These are phyloP conservation scores for Yamadazyma buinensis DNA, from an alignment of 1,139 yeast genomes.

Conservation along the genomic window DNA sequence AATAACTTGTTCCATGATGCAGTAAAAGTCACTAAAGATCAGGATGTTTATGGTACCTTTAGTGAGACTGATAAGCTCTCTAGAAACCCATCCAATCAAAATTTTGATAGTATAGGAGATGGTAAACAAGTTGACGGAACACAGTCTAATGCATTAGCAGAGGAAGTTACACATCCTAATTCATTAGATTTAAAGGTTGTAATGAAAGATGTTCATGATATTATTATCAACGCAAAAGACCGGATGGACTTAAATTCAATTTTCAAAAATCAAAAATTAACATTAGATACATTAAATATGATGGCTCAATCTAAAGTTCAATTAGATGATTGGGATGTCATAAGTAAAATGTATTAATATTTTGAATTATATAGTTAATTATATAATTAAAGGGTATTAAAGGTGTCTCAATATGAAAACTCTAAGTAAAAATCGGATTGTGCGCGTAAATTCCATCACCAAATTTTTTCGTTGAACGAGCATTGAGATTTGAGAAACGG, in stretches of 20 bases:
- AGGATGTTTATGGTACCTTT: slow-evolving; percentile 21
- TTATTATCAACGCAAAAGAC: slow-evolving; percentile 17
- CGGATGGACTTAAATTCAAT: slow-evolving; percentile 7
- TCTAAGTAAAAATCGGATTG: neutral
- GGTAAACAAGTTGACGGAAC: neutral
- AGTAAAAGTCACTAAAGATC: slow-evolving; percentile 5
- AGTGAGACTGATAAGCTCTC: slow-evolving; percentile 15
- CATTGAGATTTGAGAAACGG: slow-evolving; percentile 1
- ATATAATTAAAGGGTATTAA: no score
- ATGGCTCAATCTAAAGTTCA: slow-evolving; percentile 27
- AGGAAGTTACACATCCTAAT: no score
- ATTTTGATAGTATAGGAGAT: neutral
- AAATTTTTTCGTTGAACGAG: slow-evolving; percentile 3
- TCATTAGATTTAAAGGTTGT: slow-evolving; percentile 16
- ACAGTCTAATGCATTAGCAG: neutral
- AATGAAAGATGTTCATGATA: slow-evolving; percentile 26
- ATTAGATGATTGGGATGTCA: slow-evolving; percentile 43
- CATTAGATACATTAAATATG: slow-evolving; percentile 11
- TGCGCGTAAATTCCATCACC: neutral
- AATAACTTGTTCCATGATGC: slow-evolving; percentile 10
- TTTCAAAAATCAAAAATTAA: slow-evolving; percentile 5
- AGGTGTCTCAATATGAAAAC: neutral
- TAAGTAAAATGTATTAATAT: slow-evolving; percentile 27
- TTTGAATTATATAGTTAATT: neutral
- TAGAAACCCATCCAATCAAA: slow-evolving; percentile 2